Percentiles rank a stretch among this genome's conserved stretches.
These are phyloP conservation scores for Alloteropsis semialata DNA, from an alignment of 176 grass and related monocot genomes.

Conservation along the genomic window DNA sequence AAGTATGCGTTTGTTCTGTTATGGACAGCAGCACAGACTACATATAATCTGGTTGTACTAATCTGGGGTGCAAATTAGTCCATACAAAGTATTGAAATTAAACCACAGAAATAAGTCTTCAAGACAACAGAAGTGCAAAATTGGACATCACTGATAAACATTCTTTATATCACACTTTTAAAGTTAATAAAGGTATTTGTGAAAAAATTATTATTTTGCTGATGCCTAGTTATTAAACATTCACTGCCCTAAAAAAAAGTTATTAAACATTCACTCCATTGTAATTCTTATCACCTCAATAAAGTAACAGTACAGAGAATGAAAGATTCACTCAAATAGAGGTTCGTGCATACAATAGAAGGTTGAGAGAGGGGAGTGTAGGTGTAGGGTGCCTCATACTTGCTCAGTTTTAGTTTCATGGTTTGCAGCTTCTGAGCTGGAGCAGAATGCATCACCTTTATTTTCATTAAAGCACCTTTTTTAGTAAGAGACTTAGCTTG, in stretches of 20 bases:
- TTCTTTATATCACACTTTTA: neutral
- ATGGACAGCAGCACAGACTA: neutral
- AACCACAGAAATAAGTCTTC: neutral
- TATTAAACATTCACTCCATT: neutral
- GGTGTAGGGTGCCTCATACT: constrained; percentile 36
- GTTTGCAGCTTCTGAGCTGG: constrained; percentile 86
- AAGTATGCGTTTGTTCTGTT: neutral
- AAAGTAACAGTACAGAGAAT: neutral
- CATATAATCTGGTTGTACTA: neutral
- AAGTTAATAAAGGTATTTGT: neutral
- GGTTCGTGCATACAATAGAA: neutral
- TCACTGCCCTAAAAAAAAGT: no score
- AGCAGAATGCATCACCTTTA: constrained; percentile 81
- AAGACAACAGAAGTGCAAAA: neutral
- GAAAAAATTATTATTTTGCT: neutral
- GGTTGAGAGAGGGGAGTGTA: neutral
- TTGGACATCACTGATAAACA: neutral
- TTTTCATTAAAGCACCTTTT: constrained; percentile 55
- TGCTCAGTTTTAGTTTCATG: constrained; percentile 79
- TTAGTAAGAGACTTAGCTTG: constrained; percentile 82
- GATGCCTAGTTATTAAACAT: no score
- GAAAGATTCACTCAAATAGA: neutral
- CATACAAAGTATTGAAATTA: neutral
- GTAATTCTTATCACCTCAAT: neutral
- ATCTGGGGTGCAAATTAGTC: neutral